phyloP scores from a whole-genome alignment of 345 rosid species.

The Bruguiera sexangula region DNA sequence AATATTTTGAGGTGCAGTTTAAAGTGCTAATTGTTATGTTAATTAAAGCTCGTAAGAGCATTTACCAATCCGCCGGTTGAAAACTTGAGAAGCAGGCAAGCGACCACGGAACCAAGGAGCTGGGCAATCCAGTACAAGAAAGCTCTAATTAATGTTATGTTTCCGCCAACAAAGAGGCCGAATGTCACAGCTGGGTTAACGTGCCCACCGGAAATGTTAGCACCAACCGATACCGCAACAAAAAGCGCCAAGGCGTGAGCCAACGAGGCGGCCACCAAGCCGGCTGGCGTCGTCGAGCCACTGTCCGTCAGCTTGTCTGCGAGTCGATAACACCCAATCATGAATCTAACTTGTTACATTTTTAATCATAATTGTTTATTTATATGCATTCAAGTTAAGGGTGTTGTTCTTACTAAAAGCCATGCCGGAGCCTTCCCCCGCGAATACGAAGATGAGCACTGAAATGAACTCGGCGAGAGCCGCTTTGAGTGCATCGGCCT shows the following conservation, averaged over 20 bases:
- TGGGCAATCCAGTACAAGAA: slow-evolving; percentile 28
- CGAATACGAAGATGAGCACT: slow-evolving; percentile 26
- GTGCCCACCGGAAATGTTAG: slow-evolving; percentile 32
- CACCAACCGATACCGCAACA: slow-evolving; percentile 30
- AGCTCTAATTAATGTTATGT: slow-evolving; percentile 22
- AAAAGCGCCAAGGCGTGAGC: slow-evolving; percentile 31
- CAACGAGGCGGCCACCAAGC: slow-evolving; percentile 26
- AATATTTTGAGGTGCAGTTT: too few species aligned
- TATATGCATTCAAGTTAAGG: neutral
- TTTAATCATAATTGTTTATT: too few species aligned
- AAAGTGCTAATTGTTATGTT: too few species aligned
- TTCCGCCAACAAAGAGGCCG: slow-evolving; percentile 32
- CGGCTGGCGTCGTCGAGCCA: slow-evolving; percentile 24
- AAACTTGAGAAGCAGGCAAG: slow-evolving; percentile 35
- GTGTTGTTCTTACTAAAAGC: slow-evolving; percentile 22
- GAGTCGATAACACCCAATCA: neutral
- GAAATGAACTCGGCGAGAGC: slow-evolving; percentile 32
- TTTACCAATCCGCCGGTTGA: slow-evolving; percentile 29
- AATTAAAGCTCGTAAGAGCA: neutral
- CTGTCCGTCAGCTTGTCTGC: slow-evolving; percentile 28
- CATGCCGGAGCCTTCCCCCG: slow-evolving; percentile 37
- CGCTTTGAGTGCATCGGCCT: slow-evolving; percentile 27
- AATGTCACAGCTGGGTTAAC: slow-evolving; percentile 34
- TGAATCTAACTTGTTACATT: too few species aligned
- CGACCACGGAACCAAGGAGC: slow-evolving; percentile 26